These are phyloP conservation scores for Gardenia jasminoides DNA, from an alignment of 257 asterid genomes.

Conservation along the genomic window DNA sequence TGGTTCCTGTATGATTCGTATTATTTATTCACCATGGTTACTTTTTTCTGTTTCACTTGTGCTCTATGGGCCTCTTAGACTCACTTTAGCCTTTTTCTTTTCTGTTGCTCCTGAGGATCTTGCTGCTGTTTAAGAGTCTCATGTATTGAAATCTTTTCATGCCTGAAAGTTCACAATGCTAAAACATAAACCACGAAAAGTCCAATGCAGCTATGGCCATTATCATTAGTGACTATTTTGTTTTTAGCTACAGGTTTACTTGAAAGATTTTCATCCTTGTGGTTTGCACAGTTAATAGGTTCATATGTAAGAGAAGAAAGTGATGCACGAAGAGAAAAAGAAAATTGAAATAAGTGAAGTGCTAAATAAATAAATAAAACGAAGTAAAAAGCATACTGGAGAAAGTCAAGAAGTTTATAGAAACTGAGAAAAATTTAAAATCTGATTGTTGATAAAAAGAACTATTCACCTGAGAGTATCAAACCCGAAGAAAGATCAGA, in stretches of 20 bases:
- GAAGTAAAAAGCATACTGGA: no score
- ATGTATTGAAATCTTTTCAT: not conserved
- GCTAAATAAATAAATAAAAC: no score
- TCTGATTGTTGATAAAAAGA: no score
- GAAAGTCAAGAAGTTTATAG: no score
- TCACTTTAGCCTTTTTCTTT: not conserved
- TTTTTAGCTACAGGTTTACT: no score
- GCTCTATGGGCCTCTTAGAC: not conserved
- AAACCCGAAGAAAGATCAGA: not conserved
- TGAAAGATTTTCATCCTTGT: not conserved
- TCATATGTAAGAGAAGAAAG: not conserved
- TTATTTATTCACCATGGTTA: not conserved
- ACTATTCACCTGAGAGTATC: not conserved
- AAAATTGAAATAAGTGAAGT: not conserved
- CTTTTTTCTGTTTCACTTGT: not conserved
- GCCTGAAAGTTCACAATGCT: not conserved
- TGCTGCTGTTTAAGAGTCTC: not conserved
- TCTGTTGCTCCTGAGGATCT: not conserved
- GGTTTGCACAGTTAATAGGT: not conserved
- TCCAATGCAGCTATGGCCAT: no score
- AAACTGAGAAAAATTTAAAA: no score
- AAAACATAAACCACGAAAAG: not conserved
- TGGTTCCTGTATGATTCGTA: not conserved
- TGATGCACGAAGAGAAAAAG: not conserved
- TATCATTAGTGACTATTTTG: no score